Evolutionary conservation across 2,329 filamentous ascomycete species (phyloP).

Genomic region (Rhinocladiella mackenziei): DNA sequence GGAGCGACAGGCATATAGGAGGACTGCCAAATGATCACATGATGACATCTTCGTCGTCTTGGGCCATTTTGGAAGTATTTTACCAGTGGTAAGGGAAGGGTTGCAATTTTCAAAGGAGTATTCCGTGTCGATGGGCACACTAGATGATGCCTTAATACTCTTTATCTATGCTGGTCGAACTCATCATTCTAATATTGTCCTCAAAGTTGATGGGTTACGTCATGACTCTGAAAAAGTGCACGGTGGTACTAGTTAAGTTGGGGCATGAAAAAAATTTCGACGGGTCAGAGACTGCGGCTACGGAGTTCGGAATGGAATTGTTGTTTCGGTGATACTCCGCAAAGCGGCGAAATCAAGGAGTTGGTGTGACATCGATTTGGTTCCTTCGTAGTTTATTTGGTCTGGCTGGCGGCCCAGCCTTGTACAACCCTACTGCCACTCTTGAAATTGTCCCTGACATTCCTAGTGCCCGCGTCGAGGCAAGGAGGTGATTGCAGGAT

Average conservation of each 20-base stretch:
- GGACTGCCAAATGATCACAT: slow-evolving; percentile 33
- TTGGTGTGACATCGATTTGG: too few species aligned
- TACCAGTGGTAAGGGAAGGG: slow-evolving; percentile 1
- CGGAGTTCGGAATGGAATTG: neutral
- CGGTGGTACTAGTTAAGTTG: neutral
- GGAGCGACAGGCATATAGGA: slow-evolving; percentile 34
- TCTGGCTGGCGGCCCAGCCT: too few species aligned
- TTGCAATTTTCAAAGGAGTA: too few species aligned
- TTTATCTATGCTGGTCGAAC: too few species aligned
- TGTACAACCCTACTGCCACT: neutral
- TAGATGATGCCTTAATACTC: too few species aligned
- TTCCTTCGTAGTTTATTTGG: too few species aligned
- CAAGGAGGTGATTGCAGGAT: slow-evolving; percentile 9
- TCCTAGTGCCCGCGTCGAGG: slow-evolving; percentile 1
- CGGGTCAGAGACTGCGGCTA: neutral
- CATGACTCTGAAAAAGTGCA: slow-evolving; percentile 9
- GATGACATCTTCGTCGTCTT: slow-evolving; percentile 50
- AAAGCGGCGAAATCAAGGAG: slow-evolving; percentile 2
- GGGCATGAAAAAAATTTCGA: neutral
- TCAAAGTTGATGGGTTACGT: slow-evolving; percentile 19
- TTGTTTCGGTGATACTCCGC: neutral
- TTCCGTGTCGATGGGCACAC: too few species aligned
- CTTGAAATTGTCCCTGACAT: neutral
- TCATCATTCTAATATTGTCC: too few species aligned
- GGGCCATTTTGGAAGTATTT: slow-evolving; percentile 46